A percentile compares a stretch with the other conserved stretches of the same genome.
Evolutionary conservation across 179 eudicot species (phyloP).

Genomic region (Amaranthus tricolor): DNA sequence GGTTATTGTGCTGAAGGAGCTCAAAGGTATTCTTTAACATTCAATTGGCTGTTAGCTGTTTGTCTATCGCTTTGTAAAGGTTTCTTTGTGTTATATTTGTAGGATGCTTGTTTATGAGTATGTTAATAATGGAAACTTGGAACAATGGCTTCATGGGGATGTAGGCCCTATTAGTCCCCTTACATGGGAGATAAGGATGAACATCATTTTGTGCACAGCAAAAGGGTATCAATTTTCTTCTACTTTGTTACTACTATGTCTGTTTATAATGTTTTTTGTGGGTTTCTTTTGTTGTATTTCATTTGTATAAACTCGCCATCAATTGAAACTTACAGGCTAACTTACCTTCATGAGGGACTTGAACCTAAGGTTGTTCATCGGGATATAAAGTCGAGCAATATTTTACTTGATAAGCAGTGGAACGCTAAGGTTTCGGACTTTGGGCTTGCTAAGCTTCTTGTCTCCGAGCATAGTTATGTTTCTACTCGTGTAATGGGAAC

Average conservation of each 20-base stretch:
- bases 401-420: constrained; percentile 52
- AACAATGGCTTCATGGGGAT: constrained; percentile 83
- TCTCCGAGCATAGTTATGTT: constrained; percentile 49
- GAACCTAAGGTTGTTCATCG: constrained; percentile 63
- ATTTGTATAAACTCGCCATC: constrained; percentile 11
- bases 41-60: neutral
- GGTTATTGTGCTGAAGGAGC: constrained; percentile 45
- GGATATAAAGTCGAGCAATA: constrained; percentile 59
- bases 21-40: constrained; percentile 26
- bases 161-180: constrained; percentile 65
- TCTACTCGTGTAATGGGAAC: constrained; percentile 68
- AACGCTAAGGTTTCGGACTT: constrained; percentile 59
- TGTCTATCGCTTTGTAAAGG: too few relatives aligned
- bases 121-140: constrained; percentile 76
- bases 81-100: neutral
- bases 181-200: constrained; percentile 72
- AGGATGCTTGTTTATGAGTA: constrained; percentile 78
- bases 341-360: constrained; percentile 60
- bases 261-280: neutral
- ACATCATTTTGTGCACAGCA: constrained; percentile 62
- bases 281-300: constrained; percentile 7
- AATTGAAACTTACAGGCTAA: constrained; percentile 30
- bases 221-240: constrained; percentile 47
- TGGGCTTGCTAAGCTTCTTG: constrained; percentile 61
- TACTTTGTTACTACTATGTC: too few relatives aligned